These are phyloP conservation scores for Gossypium davidsonii DNA, from an alignment of 441 rosid species.

Conservation along the genomic window DNA sequence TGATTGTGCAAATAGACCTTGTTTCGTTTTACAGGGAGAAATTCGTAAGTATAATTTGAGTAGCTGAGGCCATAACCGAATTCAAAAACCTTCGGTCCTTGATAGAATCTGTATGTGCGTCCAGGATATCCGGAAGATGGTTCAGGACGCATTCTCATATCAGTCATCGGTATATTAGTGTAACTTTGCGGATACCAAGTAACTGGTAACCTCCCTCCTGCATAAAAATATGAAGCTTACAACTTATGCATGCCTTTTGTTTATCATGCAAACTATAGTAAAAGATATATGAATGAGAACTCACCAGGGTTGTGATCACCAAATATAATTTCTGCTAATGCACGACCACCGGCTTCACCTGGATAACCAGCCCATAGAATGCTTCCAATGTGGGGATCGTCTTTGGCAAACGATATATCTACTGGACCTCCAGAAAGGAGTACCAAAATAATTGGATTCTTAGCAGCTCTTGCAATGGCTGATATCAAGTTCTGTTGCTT, in stretches of 20 bases:
- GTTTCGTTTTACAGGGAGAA: slow-evolving; percentile 21
- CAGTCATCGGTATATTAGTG: slow-evolving; percentile 60
- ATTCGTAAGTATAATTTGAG: slow-evolving; percentile 47
- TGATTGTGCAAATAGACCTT: slow-evolving; percentile 12
- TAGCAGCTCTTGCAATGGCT: slow-evolving; percentile 45
- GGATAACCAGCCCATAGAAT: slow-evolving; percentile 91
- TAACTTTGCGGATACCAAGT: slow-evolving; percentile 76
- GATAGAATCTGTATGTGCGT: slow-evolving; percentile 68
- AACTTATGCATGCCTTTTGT: background rate
- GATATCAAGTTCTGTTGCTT: slow-evolving; percentile 45
- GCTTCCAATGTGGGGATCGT: slow-evolving; percentile 46
- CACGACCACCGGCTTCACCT: slow-evolving; percentile 72
- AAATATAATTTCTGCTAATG: slow-evolving; percentile 69
- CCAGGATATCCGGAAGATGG: slow-evolving; percentile 62
- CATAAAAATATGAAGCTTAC: slow-evolving; percentile 12
- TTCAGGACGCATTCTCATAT: slow-evolving; percentile 81
- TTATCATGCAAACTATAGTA: background rate
- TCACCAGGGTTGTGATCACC: slow-evolving; percentile 81
- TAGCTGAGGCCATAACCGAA: slow-evolving; percentile 79
- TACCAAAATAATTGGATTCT: slow-evolving; percentile 55
- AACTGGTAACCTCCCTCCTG: slow-evolving; percentile 74
- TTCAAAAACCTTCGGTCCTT: slow-evolving; percentile 52
- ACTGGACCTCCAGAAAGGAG: slow-evolving; percentile 75
- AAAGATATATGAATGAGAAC: background rate
- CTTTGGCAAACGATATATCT: slow-evolving; percentile 53